Evolutionary conservation across 2,329 filamentous ascomycete genomes (phyloP).

Genomic region (Elsinoe necatrix): DNA sequence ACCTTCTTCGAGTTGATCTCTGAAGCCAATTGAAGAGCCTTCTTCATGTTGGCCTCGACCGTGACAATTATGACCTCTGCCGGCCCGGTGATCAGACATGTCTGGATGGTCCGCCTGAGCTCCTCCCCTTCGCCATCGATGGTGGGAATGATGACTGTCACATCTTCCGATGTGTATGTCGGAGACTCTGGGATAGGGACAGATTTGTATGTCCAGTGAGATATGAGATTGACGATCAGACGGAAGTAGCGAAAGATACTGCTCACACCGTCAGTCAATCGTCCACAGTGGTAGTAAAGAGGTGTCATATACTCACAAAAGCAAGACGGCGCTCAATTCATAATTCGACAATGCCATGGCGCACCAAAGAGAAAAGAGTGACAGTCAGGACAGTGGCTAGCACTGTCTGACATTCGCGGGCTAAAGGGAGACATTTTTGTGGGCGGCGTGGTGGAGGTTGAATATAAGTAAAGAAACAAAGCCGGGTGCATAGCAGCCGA

Average conservation of each 20-base stretch:
- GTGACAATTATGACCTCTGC: slow-evolving; percentile 76
- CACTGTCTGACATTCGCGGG: slow-evolving; percentile 9
- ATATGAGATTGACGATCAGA: slow-evolving; percentile 73
- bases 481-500: slow-evolving; percentile 12
- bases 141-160: slow-evolving; percentile 88
- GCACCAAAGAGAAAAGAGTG: slow-evolving; percentile 15
- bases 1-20: slow-evolving; percentile 57
- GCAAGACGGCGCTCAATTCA: slow-evolving; percentile 18
- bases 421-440: not conserved
- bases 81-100: slow-evolving; percentile 62
- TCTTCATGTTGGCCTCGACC: slow-evolving; percentile 67
- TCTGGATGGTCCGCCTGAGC: slow-evolving; percentile 69
- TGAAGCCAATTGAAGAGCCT: slow-evolving; percentile 38
- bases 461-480: slow-evolving; percentile 9
- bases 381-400: slow-evolving; percentile 16
- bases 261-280: slow-evolving; percentile 16
- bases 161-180: slow-evolving; percentile 70
- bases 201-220: slow-evolving; percentile 80
- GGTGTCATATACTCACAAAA: slow-evolving; percentile 18
- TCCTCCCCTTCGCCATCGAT: slow-evolving; percentile 82
- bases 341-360: slow-evolving; percentile 19
- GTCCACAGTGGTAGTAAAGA: not conserved
- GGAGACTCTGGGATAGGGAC: slow-evolving; percentile 75
- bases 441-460: slow-evolving; percentile 4
- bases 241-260: slow-evolving; percentile 85